Evolutionary conservation across 305 asterid genomes (phyloP).

Genomic region (Ilex paraguariensis): DNA sequence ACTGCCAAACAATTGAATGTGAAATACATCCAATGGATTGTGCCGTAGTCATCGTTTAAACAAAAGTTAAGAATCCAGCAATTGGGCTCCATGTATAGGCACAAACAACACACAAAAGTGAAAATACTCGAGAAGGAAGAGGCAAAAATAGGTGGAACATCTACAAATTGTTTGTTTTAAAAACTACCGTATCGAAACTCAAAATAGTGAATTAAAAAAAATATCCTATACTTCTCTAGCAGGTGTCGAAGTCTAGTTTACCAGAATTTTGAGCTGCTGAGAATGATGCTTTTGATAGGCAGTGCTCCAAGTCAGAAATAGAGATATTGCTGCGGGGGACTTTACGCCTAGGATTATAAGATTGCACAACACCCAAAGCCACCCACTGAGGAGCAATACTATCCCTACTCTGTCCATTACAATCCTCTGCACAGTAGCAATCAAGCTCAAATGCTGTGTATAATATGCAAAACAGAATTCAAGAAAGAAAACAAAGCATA

Average conservation of each 20-base stretch:
- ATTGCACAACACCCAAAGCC: slow-evolving; percentile 87
- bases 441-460: slow-evolving; percentile 9
- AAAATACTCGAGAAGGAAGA: too few relatives aligned
- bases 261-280: slow-evolving; percentile 84
- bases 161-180: too few relatives aligned
- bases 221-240: neutral
- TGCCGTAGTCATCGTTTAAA: too few relatives aligned
- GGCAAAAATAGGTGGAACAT: too few relatives aligned
- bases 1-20: too few relatives aligned
- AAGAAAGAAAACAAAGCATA: neutral
- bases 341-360: slow-evolving; percentile 76
- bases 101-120: too few relatives aligned
- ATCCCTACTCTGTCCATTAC: slow-evolving; percentile 25
- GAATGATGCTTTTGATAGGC: slow-evolving; percentile 80
- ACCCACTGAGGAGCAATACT: slow-evolving; percentile 60
- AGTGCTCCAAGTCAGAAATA: slow-evolving; percentile 62
- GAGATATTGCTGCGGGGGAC: slow-evolving; percentile 76
- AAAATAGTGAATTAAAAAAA: too few relatives aligned
- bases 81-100: neutral
- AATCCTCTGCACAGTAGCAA: slow-evolving; percentile 45
- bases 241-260: slow-evolving; percentile 14
- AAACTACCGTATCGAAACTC: too few relatives aligned
- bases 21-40: neutral
- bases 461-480: neutral
- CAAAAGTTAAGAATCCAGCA: neutral